Conservation (phyloP, 345 rosid species). For the Toxicodendron radicans region DNA sequence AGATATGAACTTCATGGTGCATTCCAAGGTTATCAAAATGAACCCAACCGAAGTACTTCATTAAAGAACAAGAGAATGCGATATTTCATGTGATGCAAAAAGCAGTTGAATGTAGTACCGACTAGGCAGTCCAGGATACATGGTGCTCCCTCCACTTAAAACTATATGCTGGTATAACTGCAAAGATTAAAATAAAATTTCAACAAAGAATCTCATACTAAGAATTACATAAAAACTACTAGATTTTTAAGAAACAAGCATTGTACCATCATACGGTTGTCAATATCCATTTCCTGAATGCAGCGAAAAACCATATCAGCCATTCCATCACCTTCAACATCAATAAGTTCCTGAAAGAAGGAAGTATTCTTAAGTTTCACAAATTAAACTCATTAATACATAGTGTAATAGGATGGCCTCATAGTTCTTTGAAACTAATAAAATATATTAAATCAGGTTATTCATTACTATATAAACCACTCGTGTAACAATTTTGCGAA, state of each 20-base stretch:
- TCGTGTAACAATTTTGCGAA: neutral
- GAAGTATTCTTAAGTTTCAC: constrained; percentile 14
- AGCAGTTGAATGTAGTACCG: constrained; percentile 46
- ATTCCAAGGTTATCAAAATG: neutral
- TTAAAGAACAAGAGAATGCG: neutral
- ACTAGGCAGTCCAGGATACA: constrained; percentile 99
- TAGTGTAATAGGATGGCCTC: constrained; percentile 12
- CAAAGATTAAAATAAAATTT: constrained; percentile 22
- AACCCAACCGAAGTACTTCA: neutral
- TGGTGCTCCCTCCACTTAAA: constrained; percentile 98
- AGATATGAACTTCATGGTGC: neutral
- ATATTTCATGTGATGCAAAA: neutral
- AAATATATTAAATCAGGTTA: constrained; percentile 3
- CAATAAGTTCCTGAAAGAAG: constrained; percentile 75
- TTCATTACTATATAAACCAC: constrained; percentile 1
- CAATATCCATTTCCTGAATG: constrained; percentile 99
- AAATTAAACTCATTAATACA: neutral
- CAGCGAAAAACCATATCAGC: constrained; percentile 99
- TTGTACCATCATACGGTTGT: constrained; percentile 90
- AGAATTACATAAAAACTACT: neutral
- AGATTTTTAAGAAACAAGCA: constrained; percentile 4
- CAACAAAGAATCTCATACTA: too few relatives aligned
- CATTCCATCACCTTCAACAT: constrained; percentile 99
- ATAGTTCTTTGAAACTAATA: neutral
- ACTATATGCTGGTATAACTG: constrained; percentile 99